These are phyloP conservation scores for Leishmania aethiopica DNA, from an alignment of 208 protist species.

Conservation along the genomic window DNA sequence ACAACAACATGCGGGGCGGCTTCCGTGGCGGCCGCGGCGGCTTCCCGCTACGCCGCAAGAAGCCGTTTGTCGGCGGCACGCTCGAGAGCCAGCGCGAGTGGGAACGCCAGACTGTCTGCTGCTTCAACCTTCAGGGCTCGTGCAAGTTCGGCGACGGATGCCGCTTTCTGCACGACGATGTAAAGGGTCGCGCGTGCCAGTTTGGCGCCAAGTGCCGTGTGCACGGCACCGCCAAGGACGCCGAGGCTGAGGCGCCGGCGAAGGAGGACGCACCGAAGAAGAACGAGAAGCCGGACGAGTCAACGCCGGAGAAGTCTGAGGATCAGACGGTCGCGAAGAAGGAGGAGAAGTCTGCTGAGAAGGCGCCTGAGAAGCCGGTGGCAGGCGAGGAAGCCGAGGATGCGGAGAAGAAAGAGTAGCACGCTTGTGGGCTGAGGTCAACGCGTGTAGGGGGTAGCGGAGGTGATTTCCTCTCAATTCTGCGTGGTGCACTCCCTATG, in stretches of 20 bases:
- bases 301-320: neutral
- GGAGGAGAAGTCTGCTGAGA: neutral
- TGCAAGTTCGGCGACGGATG: slow-evolving; percentile 83
- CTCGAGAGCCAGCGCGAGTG: slow-evolving; percentile 81
- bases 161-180: slow-evolving; percentile 81
- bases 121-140: slow-evolving; percentile 80
- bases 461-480: neutral
- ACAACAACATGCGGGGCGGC: slow-evolving; percentile 36
- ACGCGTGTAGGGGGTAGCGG: neutral
- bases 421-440: neutral
- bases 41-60: slow-evolving; percentile 51
- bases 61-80: slow-evolving; percentile 81
- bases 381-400: neutral
- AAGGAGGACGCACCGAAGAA: slow-evolving; percentile 8
- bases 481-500: neutral
- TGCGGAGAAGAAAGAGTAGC: neutral
- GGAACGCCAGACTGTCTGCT: slow-evolving; percentile 78
- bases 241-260: slow-evolving; percentile 11
- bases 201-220: slow-evolving; percentile 75
- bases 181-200: slow-evolving; percentile 57
- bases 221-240: slow-evolving; percentile 30
- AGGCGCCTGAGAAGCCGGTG: neutral
- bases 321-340: neutral
- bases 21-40: slow-evolving; percentile 57
- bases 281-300: slow-evolving; percentile 4